Percentiles rank a stretch among this genome's conserved stretches.
phyloP scores from a whole-genome alignment of 176 grass and related monocot genomes.

The sorghum (Sorghum bicolor) region DNA sequence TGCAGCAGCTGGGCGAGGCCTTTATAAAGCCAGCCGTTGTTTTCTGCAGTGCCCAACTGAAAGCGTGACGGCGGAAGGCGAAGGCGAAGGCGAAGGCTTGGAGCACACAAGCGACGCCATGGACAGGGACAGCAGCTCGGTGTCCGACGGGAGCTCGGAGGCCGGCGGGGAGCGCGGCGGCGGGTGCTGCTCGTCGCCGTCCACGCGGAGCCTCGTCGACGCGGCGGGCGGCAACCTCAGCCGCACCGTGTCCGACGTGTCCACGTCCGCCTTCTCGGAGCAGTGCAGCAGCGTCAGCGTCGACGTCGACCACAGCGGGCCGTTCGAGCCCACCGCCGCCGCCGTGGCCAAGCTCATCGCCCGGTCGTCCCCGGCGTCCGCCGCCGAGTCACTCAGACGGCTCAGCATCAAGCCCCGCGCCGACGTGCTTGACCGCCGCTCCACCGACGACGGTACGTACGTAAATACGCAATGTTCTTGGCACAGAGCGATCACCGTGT shows the following conservation, averaged over 20 bases:
- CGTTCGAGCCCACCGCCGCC: conserved; percentile 42
- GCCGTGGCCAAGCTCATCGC: conserved; percentile 48
- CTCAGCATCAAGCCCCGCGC: conserved; percentile 65
- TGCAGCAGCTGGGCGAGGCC: not conserved
- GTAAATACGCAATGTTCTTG: not conserved
- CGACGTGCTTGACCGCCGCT: conserved; percentile 55
- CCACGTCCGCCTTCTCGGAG: conserved; percentile 63
- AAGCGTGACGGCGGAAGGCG: not conserved
- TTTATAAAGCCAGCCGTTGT: conserved; percentile 25
- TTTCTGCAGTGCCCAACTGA: conserved; percentile 9
- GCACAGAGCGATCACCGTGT: not conserved
- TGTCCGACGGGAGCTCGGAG: conserved; percentile 70
- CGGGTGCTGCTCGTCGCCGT: conserved; percentile 48
- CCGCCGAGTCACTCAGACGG: conserved; percentile 37
- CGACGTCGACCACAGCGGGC: conserved; percentile 47
- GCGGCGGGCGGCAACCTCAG: conserved; percentile 52
- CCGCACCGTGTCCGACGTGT: conserved; percentile 74
- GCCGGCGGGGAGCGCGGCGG: conserved; percentile 27
- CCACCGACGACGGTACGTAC: conserved; percentile 57
- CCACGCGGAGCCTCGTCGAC: conserved; percentile 48
- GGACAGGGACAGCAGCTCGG: conserved; percentile 48
- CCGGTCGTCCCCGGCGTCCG: conserved; percentile 25
- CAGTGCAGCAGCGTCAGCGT: conserved; percentile 41
- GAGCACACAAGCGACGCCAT: conserved; percentile 26
- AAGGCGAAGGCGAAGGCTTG: not conserved